Percentiles rank a stretch among this genome's conserved stretches.
These are phyloP conservation scores for Clitoria ternatea DNA, from an alignment of 306 rosid species.

Conservation along the genomic window DNA sequence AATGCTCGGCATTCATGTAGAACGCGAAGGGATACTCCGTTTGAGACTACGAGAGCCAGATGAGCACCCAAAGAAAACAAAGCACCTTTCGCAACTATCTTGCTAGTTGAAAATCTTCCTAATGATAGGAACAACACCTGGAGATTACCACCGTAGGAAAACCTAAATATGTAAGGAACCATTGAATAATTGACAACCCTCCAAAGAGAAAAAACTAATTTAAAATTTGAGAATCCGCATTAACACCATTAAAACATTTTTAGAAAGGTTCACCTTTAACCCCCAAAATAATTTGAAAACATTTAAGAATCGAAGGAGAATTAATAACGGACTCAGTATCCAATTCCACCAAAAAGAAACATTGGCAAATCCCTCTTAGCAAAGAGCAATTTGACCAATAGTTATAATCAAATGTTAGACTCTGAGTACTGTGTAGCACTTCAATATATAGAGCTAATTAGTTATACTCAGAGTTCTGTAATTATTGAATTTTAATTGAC, in stretches of 20 bases:
- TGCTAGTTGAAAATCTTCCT: too few species aligned
- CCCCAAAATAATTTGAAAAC: background rate
- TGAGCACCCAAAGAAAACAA: too few species aligned
- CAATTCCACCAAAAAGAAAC: background rate
- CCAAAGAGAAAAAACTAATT: too few species aligned
- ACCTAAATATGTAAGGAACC: too few species aligned
- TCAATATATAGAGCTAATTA: background rate
- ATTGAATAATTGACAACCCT: too few species aligned
- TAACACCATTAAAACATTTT: background rate
- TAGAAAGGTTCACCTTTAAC: background rate
- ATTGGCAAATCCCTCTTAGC: background rate
- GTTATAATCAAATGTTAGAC: background rate
- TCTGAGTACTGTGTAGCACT: background rate
- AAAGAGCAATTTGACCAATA: background rate
- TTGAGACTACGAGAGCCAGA: too few species aligned
- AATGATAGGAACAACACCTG: too few species aligned
- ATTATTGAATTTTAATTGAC: background rate
- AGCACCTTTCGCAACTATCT: too few species aligned
- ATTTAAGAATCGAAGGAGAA: background rate
- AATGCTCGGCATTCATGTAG: too few species aligned
- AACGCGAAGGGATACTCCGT: too few species aligned
- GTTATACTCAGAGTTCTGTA: conserved; percentile 1
- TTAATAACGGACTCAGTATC: background rate
- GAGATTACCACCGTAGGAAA: too few species aligned
- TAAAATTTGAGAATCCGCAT: too few species aligned